Evolutionary conservation across 192 early-diverging fungal species (phyloP), one percentile per base, ranked within the genome.

Genomic region (Entomortierella lignicola): DNA sequence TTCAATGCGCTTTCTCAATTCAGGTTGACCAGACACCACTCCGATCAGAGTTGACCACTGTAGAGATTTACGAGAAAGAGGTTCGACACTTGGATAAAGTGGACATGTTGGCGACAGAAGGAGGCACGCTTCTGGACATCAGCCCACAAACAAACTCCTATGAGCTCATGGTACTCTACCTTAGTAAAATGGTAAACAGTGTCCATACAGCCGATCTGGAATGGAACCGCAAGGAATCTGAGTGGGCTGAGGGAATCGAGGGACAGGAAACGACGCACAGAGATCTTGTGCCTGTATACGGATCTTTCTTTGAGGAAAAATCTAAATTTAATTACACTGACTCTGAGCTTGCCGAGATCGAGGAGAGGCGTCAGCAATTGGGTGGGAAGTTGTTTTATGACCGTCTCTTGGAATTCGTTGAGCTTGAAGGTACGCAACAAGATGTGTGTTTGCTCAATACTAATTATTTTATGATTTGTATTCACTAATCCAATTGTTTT

Each of bases 341-440:
- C 26, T 55, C 75, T 32, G 75, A 70, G 25, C 30, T 79, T 13
- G 55, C 30, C 6, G 75, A 79, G 55, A 70, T 70, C 63, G 75
- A 66, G 52, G 32, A 65, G 21, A 41, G 68, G 8, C 66, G 75
- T 26, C 13, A 55, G 47, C 62, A 55, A 34, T 34, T 79, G 39
- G 75, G 75, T 21, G 75, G 75, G 7, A 79, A 60, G 34, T 66
- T 79, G 7, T 79, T 79, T 43, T 79, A 79, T 55, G 75, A 79
- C n/a, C 60, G 75, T 1, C 68, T 79, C 3, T 29, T 79, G 20
- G 62, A 79, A 41, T 79, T 79, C 55, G 67, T 70, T 13, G 67
- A 66, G 4, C 52, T 79, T 10, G 41, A 79, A 31, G 48, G 74
- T 77, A 75, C 52, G 44, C 4, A 47, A 15, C 5, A 47, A 15